A percentile compares a stretch with the other conserved stretches of the same genome.
Evolutionary conservation across 2,329 filamentous ascomycete species (phyloP).

Genomic region (Colletotrichum endophyticum): DNA sequence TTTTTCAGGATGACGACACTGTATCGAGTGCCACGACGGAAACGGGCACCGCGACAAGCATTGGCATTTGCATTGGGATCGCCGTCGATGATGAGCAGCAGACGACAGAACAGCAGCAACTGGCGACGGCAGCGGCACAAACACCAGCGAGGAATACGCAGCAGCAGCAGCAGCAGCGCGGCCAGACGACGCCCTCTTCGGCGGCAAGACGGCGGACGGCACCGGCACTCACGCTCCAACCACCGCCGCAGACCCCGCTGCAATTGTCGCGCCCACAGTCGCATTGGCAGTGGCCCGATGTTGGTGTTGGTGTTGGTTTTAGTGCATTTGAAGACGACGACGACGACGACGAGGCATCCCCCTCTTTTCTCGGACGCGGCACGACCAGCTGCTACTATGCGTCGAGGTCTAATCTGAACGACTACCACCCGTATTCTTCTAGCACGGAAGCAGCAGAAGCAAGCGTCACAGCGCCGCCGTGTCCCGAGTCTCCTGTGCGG

Average conservation of each 20-base stretch:
- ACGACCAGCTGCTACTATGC: background rate
- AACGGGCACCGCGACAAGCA: conserved; percentile 17
- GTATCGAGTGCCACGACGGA: conserved; percentile 20
- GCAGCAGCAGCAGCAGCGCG: background rate
- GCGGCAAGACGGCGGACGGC: conserved; percentile 5
- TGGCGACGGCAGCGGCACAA: background rate
- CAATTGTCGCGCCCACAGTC: background rate
- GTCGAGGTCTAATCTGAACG: background rate
- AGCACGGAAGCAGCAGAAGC: background rate
- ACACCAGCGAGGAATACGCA: background rate
- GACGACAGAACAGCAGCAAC: background rate
- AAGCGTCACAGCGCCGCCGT: background rate
- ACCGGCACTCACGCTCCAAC: background rate
- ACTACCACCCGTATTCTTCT: background rate
- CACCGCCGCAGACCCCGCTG: conserved; percentile 6
- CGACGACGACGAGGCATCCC: background rate
- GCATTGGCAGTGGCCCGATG: conserved; percentile 1
- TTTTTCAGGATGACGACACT: conserved; percentile 15
- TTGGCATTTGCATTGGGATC: conserved; percentile 12
- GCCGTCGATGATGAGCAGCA: conserved; percentile 11
- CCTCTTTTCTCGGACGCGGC: background rate
- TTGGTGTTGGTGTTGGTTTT: background rate
- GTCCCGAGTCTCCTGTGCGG: conserved; percentile 12
- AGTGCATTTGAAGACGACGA: background rate
- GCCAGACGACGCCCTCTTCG: background rate